Evolutionary conservation across 768 basidiomycete species (phyloP).

Genomic region (Serendipita vermifera): DNA sequence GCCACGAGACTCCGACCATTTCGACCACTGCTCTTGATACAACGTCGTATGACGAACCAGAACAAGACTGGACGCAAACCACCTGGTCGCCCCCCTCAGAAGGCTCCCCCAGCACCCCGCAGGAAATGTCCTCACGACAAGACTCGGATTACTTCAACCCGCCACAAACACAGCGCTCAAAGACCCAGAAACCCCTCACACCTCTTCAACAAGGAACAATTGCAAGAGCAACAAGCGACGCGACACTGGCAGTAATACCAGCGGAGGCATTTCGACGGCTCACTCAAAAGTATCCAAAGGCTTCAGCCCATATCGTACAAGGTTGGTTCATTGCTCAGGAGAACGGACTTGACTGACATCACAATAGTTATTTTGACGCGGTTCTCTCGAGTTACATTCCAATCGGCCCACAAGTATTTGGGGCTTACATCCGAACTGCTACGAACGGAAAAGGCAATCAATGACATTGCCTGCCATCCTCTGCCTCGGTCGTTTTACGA

Average conservation of each 20-base stretch:
- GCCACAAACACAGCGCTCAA: conserved; percentile 13
- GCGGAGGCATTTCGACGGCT: conserved; percentile 91
- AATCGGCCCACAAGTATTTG: conserved; percentile 91
- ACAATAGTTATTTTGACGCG: conserved; percentile 77
- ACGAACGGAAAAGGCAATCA: conserved; percentile 92
- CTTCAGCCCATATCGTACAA: conserved; percentile 92
- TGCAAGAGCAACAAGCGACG: conserved; percentile 87
- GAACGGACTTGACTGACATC: not conserved
- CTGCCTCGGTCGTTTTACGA: conserved; percentile 85
- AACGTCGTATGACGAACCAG: not conserved
- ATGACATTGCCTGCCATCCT: conserved; percentile 92
- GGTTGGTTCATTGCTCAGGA: conserved; percentile 30
- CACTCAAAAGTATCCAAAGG: conserved; percentile 94
- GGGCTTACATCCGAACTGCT: conserved; percentile 91
- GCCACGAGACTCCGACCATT: not conserved
- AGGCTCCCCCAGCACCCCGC: not conserved
- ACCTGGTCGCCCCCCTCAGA: conserved; percentile 5
- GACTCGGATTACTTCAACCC: conserved; percentile 3
- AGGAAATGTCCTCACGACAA: not conserved
- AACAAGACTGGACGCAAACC: not conserved
- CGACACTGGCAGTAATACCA: conserved; percentile 95
- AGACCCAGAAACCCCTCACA: conserved; percentile 12
- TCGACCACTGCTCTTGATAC: not conserved
- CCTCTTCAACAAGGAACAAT: conserved; percentile 57
- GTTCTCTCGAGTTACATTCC: conserved; percentile 94